A percentile compares a stretch with the other conserved stretches of the same genome.
These are phyloP conservation scores for Neoboletus magnificus DNA, from an alignment of 768 basidiomycete genomes.

Conservation along the genomic window DNA sequence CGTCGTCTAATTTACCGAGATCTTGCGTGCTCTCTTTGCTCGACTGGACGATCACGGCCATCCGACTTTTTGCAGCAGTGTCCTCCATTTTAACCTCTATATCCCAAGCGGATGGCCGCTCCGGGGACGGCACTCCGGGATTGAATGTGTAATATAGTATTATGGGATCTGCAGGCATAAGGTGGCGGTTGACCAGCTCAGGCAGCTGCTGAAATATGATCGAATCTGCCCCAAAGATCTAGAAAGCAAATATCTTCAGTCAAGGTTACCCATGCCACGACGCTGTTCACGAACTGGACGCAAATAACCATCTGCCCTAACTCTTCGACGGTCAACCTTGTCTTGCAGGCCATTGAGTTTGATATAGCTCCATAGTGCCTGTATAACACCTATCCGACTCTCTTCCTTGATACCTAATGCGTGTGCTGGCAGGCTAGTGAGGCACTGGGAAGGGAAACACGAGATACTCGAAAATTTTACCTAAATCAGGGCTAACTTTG, in stretches of 20 bases:
- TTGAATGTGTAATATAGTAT: conserved; percentile 74
- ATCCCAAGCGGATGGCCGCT: conserved; percentile 77
- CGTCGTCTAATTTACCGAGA: conserved; percentile 78
- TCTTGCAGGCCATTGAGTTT: conserved; percentile 81
- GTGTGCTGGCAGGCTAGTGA: conserved; percentile 38
- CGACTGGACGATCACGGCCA: conserved; percentile 66
- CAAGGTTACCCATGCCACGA: background rate
- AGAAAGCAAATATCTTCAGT: background rate
- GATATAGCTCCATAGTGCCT: conserved; percentile 90
- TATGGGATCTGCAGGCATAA: conserved; percentile 76
- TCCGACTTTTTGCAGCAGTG: conserved; percentile 62
- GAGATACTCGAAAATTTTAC: conserved; percentile 32
- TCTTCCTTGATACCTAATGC: conserved; percentile 82
- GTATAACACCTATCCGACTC: conserved; percentile 74
- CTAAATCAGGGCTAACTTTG: conserved; percentile 73
- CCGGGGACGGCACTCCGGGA: conserved; percentile 58
- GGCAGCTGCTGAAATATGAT: conserved; percentile 79
- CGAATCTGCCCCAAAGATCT: conserved; percentile 72
- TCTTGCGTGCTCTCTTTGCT: conserved; percentile 69
- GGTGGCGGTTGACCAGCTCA: conserved; percentile 78
- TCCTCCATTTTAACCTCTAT: conserved; percentile 90
- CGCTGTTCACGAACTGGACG: conserved; percentile 47
- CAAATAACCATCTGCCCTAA: conserved; percentile 67
- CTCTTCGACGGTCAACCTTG: conserved; percentile 69
- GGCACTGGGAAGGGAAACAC: background rate